These are phyloP conservation scores for Parasitella parasitica DNA, from an alignment of 371 early-diverging fungal species.

Conservation along the genomic window DNA sequence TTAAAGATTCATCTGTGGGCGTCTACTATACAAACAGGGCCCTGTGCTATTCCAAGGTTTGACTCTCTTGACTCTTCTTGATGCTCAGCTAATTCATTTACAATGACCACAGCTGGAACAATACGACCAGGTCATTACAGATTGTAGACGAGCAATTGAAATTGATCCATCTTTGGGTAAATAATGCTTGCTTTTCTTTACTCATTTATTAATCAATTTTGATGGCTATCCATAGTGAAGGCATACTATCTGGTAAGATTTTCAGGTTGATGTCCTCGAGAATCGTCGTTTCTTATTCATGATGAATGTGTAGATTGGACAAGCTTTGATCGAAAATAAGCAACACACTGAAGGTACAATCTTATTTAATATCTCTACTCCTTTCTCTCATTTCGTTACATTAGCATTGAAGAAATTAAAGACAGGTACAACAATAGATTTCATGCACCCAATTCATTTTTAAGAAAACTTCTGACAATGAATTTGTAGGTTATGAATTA, in stretches of 20 bases:
- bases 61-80: too few relatives aligned
- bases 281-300: too few relatives aligned
- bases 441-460: neutral
- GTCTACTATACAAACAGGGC: constrained; percentile 82
- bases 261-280: neutral
- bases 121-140: constrained; percentile 57
- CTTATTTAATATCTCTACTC: neutral
- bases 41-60: constrained; percentile 70
- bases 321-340: constrained; percentile 55
- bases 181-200: neutral
- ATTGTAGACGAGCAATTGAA: constrained; percentile 74
- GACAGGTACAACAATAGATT: constrained; percentile 38
- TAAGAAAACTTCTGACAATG: neutral
- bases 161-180: constrained; percentile 63
- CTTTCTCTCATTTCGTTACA: too few relatives aligned
- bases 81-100: neutral
- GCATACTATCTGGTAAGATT: constrained; percentile 64
- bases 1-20: constrained; percentile 63
- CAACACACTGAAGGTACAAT: constrained; percentile 46
- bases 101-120: constrained; percentile 45
- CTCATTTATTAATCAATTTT: neutral
- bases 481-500: constrained; percentile 46
- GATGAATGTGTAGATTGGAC: constrained; percentile 57
- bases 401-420: constrained; percentile 55
- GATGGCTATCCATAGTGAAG: constrained; percentile 47